Evolutionary conservation across 352 stramenopile species (phyloP), one percentile per base, ranked within the genome.

Genomic region (Globisporangium nunn): DNA sequence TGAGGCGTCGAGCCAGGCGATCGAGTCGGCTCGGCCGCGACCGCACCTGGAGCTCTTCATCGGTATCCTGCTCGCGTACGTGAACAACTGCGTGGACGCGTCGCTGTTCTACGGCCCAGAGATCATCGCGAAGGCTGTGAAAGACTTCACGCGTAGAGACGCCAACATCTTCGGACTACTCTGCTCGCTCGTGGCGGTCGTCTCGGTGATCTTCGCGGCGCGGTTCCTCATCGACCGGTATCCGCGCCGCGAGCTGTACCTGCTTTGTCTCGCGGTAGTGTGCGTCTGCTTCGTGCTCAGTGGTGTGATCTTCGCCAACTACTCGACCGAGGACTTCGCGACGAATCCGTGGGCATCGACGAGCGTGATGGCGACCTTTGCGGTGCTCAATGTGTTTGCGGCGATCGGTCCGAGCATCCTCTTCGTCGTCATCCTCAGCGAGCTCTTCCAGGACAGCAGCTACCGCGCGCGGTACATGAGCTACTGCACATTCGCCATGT

Each of bases 401-500:
- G 79, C 81, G 4, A 72, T 91, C 31, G 84, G 84, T 2, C 80
- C 84, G 37, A 89, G 78, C 58, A 79, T 89, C 52, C 70, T 92
- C 15, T 94, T 94, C 31, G 75, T 94, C 45, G 78, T 94, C 2
- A 92, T 94, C 61, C 67, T 94, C 29, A 91, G 76, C 45, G 84
- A 94, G 59, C 69, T 94, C 37, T 94, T 94, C 58, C 78, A 85
- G 49, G 76, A 91, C 70, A 85, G 71, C 59, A 87, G 70, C 64
- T 88, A 91, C 59, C 84, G 84, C 18, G 84, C 84, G 30, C 65
- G 71, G 23, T 92, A 89, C 75, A 94, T 92, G 81, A 92, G 84
- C 73, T 92, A 91, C 70, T 94, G 84, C 61, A 94, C 84, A 43
- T 94, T 94, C 62, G 66, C 81, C 43, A 94, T 94, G 84, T 94